phyloP scores from a whole-genome alignment of 305 asterid species.

The Euphrasia arctica region DNA sequence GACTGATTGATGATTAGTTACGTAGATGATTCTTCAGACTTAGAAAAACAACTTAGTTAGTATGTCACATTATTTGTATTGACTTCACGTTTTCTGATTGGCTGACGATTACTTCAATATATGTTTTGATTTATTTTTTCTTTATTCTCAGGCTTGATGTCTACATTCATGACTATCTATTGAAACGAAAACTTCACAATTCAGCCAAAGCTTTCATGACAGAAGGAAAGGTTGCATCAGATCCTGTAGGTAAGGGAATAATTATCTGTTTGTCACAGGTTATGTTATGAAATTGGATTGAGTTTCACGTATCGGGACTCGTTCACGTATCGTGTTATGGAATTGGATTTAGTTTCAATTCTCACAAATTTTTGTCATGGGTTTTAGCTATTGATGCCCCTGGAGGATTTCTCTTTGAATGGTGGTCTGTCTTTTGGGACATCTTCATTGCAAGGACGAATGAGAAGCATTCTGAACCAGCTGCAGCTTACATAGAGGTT shows the following conservation, averaged over 20 bases:
- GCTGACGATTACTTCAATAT: not conserved
- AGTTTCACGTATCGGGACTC: too few species aligned
- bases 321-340: too few species aligned
- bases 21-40: too few species aligned
- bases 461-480: conserved; percentile 97
- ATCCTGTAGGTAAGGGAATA: conserved; percentile 81
- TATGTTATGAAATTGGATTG: too few species aligned
- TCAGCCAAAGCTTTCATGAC: conserved; percentile 97
- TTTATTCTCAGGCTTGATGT: conserved; percentile 83
- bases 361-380: conserved; percentile 19
- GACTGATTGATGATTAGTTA: too few species aligned
- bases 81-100: not conserved
- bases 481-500: conserved; percentile 98
- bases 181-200: conserved; percentile 81
- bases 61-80: not conserved
- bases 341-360: not conserved
- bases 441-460: conserved; percentile 96
- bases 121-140: conserved; percentile 2
- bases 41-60: too few species aligned
- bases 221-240: conserved; percentile 98
- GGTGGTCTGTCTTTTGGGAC: conserved; percentile 99
- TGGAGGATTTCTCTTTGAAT: conserved; percentile 96
- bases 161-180: conserved; percentile 88
- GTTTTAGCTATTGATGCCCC: conserved; percentile 98
- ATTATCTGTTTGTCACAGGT: too few species aligned